Base-by-base conservation (phyloP, 768 basidiomycete genomes). In the Suillus variegatus region DNA sequence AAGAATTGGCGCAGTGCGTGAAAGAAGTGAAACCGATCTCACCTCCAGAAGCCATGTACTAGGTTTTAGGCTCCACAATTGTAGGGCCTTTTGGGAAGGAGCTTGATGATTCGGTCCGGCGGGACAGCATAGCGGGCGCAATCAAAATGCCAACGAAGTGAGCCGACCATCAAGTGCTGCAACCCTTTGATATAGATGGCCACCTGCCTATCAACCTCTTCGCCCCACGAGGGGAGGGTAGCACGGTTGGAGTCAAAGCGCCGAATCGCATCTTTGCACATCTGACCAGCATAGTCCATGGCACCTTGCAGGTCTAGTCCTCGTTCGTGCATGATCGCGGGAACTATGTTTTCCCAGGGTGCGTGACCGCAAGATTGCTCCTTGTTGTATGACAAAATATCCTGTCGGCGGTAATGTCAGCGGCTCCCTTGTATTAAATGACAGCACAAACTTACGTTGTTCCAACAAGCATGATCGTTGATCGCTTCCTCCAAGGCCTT, bases 81-180 rank as follows among this genome's bases (percentile, higher is more conserved):
- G 32, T 32, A 35, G 25, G 70, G 68, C 20, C 69, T 67, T 32
- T 72, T 71, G 4, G 84, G 84, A 20, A 87, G 75, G 43, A 91
- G 80, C 65, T 81, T 79, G 60, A 91, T 81, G 66, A 84, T 36
- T 44, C 86, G 79, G 64, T 81, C 76, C 68, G 80, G 77, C 77
- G 88, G 89, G 61, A 91, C 80, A 44, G 82, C 78, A 22, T 73
- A 92, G 3, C 90, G 82, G 63, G 82, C 81, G 3, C 86, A 86
- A 75, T 85, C 82, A 76, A 90, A 90, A 72, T 87, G 88, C 90
- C 90, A 92, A 65, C 89, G 85, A 44, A 91, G 75, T 47, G 85
- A 86, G 77, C 88, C 90, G 36, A 89, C 84, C 67, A 90, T 88
- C 89, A 88, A 90, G 65, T 87, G 82, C 68, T 86, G 84, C 44